Percentiles rank a stretch among this genome's conserved stretches.
Evolutionary conservation across 108 stramenopile species (phyloP).

Genomic region (Phaeodactylum tricornutum): DNA sequence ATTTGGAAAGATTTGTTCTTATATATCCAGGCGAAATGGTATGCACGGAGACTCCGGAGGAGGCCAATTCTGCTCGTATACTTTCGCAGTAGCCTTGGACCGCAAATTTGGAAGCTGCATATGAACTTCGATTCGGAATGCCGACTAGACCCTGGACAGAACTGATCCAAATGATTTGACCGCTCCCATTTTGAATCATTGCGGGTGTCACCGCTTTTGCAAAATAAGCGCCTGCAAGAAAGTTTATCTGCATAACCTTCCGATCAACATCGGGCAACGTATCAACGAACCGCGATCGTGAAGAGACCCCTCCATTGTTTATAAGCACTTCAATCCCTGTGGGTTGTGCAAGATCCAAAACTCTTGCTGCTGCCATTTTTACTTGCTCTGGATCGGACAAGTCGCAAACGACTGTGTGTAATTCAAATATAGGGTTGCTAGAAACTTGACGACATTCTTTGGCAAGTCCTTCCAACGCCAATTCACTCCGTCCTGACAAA

Average conservation of each 20-base stretch:
- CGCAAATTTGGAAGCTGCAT: conserved; percentile 79
- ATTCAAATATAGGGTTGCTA: neutral
- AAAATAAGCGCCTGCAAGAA: conserved; percentile 56
- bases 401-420: conserved; percentile 28
- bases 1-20: conserved; percentile 47
- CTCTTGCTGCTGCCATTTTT: conserved; percentile 24
- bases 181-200: conserved; percentile 41
- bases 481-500: conserved; percentile 46
- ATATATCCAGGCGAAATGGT: conserved; percentile 73
- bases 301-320: conserved; percentile 75
- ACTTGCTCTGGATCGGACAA: conserved; percentile 39
- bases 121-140: conserved; percentile 63
- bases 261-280: conserved; percentile 63
- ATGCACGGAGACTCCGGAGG: conserved; percentile 45
- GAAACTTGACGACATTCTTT: conserved; percentile 29
- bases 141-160: conserved; percentile 72
- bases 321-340: conserved; percentile 53
- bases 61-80: conserved; percentile 63
- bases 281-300: conserved; percentile 61
- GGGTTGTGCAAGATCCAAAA: conserved; percentile 1
- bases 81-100: conserved; percentile 82
- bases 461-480: conserved; percentile 32
- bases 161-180: conserved; percentile 64
- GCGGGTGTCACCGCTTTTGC: conserved; percentile 57
- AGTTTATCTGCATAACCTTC: conserved; percentile 74